Conservation (phyloP, 495 filamentous ascomycete genomes). For the Neurospora tetraspora region DNA sequence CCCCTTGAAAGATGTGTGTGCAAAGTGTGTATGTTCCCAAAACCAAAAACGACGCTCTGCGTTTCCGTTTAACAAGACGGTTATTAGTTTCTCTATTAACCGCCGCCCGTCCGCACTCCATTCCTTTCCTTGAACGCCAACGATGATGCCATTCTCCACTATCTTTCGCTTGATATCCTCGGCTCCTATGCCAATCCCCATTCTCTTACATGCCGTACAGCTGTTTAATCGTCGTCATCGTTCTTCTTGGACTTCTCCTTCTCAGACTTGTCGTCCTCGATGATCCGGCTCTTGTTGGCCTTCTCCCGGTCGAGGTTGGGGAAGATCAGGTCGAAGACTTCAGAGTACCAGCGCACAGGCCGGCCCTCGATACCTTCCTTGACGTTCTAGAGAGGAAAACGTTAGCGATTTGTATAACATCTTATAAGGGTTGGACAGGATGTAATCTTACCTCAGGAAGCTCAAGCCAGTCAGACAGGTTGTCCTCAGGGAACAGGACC, state of each 20-base stretch:
- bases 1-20: not conserved
- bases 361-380: slow-evolving; percentile 88
- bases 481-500: slow-evolving; percentile 92
- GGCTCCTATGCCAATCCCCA: not conserved
- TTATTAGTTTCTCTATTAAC: not conserved
- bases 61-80: not conserved
- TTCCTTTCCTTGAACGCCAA: slow-evolving; percentile 6
- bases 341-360: slow-evolving; percentile 85
- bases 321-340: slow-evolving; percentile 90
- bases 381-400: slow-evolving; percentile 61
- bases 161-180: not conserved
- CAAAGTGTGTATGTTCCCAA: not conserved
- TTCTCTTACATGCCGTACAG: slow-evolving; percentile 8
- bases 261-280: slow-evolving; percentile 47
- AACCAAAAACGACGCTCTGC: not conserved
- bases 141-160: slow-evolving; percentile 3
- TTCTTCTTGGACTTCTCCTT: slow-evolving; percentile 23
- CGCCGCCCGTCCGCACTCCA: not conserved
- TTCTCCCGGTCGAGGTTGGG: slow-evolving; percentile 62
- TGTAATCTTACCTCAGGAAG: slow-evolving; percentile 72
- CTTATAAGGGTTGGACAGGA: not conserved
- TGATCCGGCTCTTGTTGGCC: slow-evolving; percentile 59
- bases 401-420: slow-evolving; percentile 22
- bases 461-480: slow-evolving; percentile 94
- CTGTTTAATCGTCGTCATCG: slow-evolving; percentile 16